A percentile compares a stretch with the other conserved stretches of the same genome.
phyloP scores from a whole-genome alignment of 345 rosid genomes.

The Microcos paniculata region DNA sequence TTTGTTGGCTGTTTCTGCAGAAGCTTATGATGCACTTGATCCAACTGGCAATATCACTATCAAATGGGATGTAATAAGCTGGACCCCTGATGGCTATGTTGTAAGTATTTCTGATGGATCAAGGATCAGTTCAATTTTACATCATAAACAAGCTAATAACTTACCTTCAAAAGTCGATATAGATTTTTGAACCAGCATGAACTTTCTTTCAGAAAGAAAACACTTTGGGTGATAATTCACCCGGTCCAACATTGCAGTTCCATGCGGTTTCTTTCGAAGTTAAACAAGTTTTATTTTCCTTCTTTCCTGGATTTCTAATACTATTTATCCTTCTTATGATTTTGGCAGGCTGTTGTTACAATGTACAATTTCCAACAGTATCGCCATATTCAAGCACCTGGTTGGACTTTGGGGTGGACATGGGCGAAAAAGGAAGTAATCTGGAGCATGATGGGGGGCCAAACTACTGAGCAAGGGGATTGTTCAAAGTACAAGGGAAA shows the following conservation, averaged over 20 bases:
- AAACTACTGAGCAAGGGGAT: constrained; percentile 90
- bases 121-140: neutral
- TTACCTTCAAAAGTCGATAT: neutral
- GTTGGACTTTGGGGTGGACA: constrained; percentile 91
- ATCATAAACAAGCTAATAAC: neutral
- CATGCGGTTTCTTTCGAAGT: too few relatives aligned
- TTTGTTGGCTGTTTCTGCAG: constrained; percentile 33
- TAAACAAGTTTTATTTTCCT: too few relatives aligned
- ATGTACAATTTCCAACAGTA: constrained; percentile 84
- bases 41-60: constrained; percentile 88
- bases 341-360: constrained; percentile 72
- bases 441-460: constrained; percentile 81
- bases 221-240: neutral
- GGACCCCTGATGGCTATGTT: constrained; percentile 95
- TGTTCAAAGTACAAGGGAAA: constrained; percentile 81
- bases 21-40: constrained; percentile 90
- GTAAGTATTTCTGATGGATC: constrained; percentile 47
- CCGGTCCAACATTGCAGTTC: too few relatives aligned
- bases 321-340: constrained; percentile 1
- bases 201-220: neutral
- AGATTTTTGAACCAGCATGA: neutral
- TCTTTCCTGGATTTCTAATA: neutral
- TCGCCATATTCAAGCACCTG: constrained; percentile 83
- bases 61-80: constrained; percentile 91
- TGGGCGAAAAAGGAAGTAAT: constrained; percentile 93